These are phyloP conservation scores for Tricholoma flavovirens DNA, from an alignment of 768 basidiomycete species.

Conservation along the genomic window DNA sequence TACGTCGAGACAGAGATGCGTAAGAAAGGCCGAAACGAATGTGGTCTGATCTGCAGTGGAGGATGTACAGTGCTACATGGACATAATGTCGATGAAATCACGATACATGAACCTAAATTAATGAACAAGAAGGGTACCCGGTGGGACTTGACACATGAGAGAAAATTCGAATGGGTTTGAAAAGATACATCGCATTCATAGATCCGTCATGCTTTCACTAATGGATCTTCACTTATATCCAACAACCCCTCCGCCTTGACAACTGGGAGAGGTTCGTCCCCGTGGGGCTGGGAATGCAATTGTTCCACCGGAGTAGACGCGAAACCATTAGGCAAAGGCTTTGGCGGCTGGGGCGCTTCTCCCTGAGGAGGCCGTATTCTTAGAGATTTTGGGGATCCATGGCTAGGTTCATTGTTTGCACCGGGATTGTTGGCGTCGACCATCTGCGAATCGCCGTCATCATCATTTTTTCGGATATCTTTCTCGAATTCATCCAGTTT, in stretches of 20 bases:
- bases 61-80: constrained; percentile 25
- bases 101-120: constrained; percentile 22
- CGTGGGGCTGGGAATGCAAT: constrained; percentile 42
- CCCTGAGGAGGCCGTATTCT: constrained; percentile 24
- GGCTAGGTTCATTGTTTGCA: constrained; percentile 12
- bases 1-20: constrained; percentile 10
- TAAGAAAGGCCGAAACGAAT: constrained; percentile 9
- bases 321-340: constrained; percentile 42
- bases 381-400: constrained; percentile 1
- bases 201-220: constrained; percentile 25
- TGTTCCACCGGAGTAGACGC: constrained; percentile 39
- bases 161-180: constrained; percentile 11
- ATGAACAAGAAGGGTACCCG: constrained; percentile 14
- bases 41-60: constrained; percentile 18
- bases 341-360: constrained; percentile 44
- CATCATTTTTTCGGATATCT: constrained; percentile 34
- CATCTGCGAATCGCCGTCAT: constrained; percentile 31
- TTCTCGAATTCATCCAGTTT: constrained; percentile 61
- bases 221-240: constrained; percentile 59
- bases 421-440: constrained; percentile 20
- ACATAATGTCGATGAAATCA: constrained; percentile 22
- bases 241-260: constrained; percentile 60
- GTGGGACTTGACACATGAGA: constrained; percentile 13
- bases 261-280: constrained; percentile 48
- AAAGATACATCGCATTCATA: constrained; percentile 13